Evolutionary conservation across 257 asterid species (phyloP).

Genomic region (Solanum sparsipilum): DNA sequence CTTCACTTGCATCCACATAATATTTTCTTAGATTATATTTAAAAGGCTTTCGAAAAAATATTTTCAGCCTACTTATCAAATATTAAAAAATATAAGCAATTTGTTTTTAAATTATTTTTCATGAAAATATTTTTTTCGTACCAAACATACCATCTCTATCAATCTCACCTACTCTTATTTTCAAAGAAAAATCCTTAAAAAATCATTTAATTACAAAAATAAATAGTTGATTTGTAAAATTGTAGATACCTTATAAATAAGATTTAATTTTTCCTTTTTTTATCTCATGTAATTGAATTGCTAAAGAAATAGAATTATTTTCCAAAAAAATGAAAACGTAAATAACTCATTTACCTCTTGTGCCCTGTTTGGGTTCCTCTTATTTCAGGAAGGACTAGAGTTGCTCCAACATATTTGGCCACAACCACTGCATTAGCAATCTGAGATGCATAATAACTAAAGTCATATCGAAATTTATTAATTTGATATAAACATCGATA

Average conservation of each 20-base stretch:
- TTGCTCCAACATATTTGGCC: constrained; percentile 55
- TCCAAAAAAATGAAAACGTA: neutral
- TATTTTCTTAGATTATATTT: no score
- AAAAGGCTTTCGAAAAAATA: neutral
- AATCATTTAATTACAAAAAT: neutral
- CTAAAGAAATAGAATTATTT: neutral
- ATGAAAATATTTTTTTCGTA: no score
- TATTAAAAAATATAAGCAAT: no score
- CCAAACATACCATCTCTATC: neutral
- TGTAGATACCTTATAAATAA: neutral
- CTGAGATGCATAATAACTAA: constrained; percentile 10
- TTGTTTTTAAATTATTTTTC: no score
- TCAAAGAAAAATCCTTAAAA: neutral
- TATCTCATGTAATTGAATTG: neutral
- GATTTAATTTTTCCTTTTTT: neutral
- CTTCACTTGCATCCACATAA: neutral
- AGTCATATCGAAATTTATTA: neutral
- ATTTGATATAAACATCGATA: neutral
- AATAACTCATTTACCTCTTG: constrained; percentile 18
- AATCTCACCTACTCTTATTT: neutral
- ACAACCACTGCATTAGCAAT: constrained; percentile 45
- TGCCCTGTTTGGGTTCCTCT: constrained; percentile 15
- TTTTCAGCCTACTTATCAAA: no score
- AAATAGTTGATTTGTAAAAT: neutral
- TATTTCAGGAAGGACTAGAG: constrained; percentile 49